Evolutionary conservation across 2,329 filamentous ascomycete genomes (phyloP), one percentile per base, ranked within the genome.

Genomic region (Claviceps spartinae): DNA sequence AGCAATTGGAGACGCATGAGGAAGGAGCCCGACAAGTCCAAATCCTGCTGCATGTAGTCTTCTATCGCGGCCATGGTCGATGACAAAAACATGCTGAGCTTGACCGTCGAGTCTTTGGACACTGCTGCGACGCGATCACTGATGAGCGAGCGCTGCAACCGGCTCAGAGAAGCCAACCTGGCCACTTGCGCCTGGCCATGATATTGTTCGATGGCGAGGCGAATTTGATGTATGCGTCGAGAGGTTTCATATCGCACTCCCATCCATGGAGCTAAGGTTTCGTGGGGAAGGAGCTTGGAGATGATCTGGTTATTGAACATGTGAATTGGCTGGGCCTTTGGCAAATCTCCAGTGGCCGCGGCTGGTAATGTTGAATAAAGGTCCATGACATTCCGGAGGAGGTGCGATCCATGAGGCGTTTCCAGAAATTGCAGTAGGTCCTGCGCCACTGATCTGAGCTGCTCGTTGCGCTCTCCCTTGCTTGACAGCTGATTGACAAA

Each of bases 31-130:
- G 57, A 55, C 11, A 62, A 60, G 9, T 58, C 45, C 14, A 62
- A 57, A 5, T 62, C 59, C 48, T 64, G 26, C 4, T 63, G 65
- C 2, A 82, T 58, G 58, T 74, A 79, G 4, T 62, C 56, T 43
- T 70, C 68, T 13, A 78, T 58, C 2, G 64, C 61, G 20, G 63
- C 61, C 11, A 80, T 59, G 2, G 71, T 65, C 1, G 67, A 69
- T 2, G 62, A 59, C 4, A 83, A 63, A 55, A 83, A 84, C 2
- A 64, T 64, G 1, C 70, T 71, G 6, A 79, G 68, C 51, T 71
- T 70, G 5, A 75, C 72, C 2, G 81, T 85, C 0, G 80, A 78
- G 57, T 85, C 81, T 55, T 78, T 81, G 0, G 75, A 72, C 4
- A 82, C 74, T 7, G 73, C 72, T 13, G 77, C 72, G 18, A 82